Evolutionary conservation across 176 grass and related monocot species (phyloP).

Genomic region (Musa acuminata): DNA sequence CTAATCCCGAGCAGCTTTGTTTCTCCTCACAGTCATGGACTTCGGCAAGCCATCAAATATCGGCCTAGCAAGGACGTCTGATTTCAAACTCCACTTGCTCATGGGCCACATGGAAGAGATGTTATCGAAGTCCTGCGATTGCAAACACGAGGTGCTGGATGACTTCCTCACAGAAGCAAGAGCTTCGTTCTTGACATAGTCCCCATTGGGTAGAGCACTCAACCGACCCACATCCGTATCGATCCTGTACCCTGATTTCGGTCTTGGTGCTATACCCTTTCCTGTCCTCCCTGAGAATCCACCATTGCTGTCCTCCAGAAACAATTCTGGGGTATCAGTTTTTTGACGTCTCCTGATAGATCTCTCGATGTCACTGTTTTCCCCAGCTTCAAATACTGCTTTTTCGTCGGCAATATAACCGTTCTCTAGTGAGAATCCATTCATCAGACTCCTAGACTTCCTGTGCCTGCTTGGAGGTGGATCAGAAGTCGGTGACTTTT

Average conservation of each 20-base stretch:
- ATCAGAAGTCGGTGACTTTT: conserved; percentile 41
- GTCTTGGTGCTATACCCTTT: conserved; percentile 29
- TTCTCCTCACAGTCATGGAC: conserved; percentile 52
- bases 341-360: conserved; percentile 55
- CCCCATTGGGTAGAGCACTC: conserved; percentile 15
- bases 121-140: conserved; percentile 32
- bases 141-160: conserved; percentile 60
- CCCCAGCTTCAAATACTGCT: neutral
- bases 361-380: conserved; percentile 33
- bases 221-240: conserved; percentile 29
- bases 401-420: conserved; percentile 19
- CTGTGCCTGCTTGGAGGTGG: conserved; percentile 36
- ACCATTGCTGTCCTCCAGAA: conserved; percentile 23
- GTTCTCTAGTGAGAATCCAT: conserved; percentile 32
- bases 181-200: conserved; percentile 28
- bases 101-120: conserved; percentile 39
- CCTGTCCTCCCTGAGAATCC: conserved; percentile 10
- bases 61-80: conserved; percentile 51
- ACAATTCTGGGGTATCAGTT: conserved; percentile 36
- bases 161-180: conserved; percentile 54
- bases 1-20: conserved; percentile 74
- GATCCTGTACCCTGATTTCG: conserved; percentile 14
- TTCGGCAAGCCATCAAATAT: conserved; percentile 53
- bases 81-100: conserved; percentile 57
- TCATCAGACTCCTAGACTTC: conserved; percentile 44